Evolutionary conservation across 192 early-diverging fungal species (phyloP).

Genomic region (Coemansia sp.): DNA sequence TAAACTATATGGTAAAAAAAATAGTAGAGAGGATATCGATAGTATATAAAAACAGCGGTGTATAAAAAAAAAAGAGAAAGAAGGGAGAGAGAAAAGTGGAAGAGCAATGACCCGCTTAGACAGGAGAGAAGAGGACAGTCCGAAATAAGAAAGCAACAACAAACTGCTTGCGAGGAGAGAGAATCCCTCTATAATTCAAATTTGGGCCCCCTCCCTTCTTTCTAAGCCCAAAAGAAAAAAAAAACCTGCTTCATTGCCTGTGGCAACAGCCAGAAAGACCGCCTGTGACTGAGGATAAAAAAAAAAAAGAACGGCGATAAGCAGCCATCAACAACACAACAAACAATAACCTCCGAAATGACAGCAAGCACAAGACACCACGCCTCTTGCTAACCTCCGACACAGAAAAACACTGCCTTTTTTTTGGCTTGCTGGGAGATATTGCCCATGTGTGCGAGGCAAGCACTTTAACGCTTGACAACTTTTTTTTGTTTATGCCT

Average conservation of each 20-base stretch:
- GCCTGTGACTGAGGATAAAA: neutral
- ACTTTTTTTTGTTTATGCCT: neutral
- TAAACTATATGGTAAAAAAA: constrained; percentile 32
- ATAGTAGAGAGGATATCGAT: constrained; percentile 45
- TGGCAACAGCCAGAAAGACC: constrained; percentile 9
- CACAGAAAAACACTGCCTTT: neutral
- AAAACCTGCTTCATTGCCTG: constrained; percentile 5
- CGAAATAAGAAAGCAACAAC: constrained; percentile 20
- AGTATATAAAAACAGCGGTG: constrained; percentile 35
- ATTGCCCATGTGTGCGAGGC: neutral
- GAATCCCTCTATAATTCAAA: constrained; percentile 13
- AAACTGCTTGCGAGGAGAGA: neutral
- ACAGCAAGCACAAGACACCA: neutral
- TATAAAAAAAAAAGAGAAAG: constrained; percentile 19
- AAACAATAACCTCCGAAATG: constrained; percentile 10
- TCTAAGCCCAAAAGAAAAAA: constrained; percentile 7
- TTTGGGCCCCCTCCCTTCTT: neutral
- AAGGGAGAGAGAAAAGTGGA: constrained; percentile 11
- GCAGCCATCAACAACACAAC: constrained; percentile 1
- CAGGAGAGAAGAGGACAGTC: constrained; percentile 1
- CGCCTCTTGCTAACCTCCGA: constrained; percentile 6
- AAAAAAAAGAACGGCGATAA: neutral
- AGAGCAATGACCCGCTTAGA: constrained; percentile 8
- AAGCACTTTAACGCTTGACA: neutral
- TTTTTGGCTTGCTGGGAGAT: neutral